Conservation (phyloP, 148 eudicot genomes). For the Rhododendron molle region DNA sequence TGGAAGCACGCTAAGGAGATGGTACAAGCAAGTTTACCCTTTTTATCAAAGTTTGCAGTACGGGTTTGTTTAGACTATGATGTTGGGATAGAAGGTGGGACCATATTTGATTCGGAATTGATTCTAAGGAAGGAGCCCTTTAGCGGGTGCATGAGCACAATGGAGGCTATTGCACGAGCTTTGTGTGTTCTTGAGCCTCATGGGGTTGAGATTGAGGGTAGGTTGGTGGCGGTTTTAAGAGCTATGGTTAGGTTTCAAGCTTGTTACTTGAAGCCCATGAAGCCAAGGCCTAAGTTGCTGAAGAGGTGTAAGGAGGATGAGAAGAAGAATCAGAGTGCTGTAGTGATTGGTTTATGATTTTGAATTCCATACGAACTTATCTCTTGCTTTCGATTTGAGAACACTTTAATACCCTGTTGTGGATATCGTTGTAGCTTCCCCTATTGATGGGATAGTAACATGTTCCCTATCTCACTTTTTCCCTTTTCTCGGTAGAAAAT, state of each 20-base stretch:
- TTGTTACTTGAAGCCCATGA: conserved; percentile 55
- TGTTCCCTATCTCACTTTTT: neutral
- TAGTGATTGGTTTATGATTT: neutral
- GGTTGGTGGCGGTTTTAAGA: conserved; percentile 59
- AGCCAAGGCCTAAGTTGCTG: conserved; percentile 47
- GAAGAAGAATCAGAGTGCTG: conserved; percentile 9
- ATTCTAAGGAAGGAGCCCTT: conserved; percentile 86
- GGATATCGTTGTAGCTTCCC: neutral
- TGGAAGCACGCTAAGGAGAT: conserved; percentile 99
- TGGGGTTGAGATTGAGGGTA: conserved; percentile 63
- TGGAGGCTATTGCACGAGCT: conserved; percentile 93
- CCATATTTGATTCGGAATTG: conserved; percentile 76
- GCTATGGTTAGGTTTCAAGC: conserved; percentile 78
- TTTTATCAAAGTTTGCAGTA: conserved; percentile 70
- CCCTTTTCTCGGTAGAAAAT: neutral
- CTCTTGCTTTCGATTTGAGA: neutral
- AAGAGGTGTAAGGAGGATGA: conserved; percentile 28
- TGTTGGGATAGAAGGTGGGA: conserved; percentile 57
- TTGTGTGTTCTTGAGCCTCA: conserved; percentile 72
- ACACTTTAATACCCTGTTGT: neutral
- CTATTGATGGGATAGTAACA: neutral
- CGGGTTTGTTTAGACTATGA: conserved; percentile 65
- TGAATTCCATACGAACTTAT: neutral
- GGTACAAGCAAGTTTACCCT: conserved; percentile 87
- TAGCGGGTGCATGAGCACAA: conserved; percentile 91